Percentiles rank a stretch among this genome's conserved stretches.
Evolutionary conservation across 768 basidiomycete species (phyloP).

Genomic region (Boletus sp.): DNA sequence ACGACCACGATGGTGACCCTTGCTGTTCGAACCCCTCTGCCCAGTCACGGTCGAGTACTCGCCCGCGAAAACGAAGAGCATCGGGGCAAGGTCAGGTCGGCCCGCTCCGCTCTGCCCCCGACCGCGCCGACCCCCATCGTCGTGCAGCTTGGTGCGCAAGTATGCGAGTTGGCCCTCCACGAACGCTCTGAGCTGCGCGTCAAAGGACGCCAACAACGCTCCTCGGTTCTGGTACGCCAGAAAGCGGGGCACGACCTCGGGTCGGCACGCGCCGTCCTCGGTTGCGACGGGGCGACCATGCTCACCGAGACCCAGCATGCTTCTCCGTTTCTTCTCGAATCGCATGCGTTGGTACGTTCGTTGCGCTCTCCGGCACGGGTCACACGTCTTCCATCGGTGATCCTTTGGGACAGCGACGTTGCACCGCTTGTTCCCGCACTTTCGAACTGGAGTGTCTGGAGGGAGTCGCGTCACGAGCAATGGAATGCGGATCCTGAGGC

Average conservation of each 20-base stretch:
- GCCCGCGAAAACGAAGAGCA: constrained; percentile 23
- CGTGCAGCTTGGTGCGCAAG: constrained; percentile 15
- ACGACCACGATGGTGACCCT: no score
- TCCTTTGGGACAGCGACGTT: constrained; percentile 31
- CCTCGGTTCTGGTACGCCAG: constrained; percentile 21
- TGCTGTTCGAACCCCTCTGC: background rate
- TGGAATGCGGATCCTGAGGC: constrained; percentile 25
- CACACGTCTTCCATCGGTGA: constrained; percentile 44
- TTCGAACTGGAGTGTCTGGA: constrained; percentile 4
- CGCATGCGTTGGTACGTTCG: constrained; percentile 37
- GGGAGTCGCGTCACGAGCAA: constrained; percentile 18
- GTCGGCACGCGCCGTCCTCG: no score
- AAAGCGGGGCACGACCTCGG: constrained; percentile 13
- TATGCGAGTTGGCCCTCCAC: constrained; percentile 27
- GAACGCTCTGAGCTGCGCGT: constrained; percentile 17
- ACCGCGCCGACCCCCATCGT: background rate
- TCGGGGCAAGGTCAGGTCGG: background rate
- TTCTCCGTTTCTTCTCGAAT: constrained; percentile 16
- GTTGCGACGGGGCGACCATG: background rate
- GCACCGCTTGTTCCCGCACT: constrained; percentile 38
- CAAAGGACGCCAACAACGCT: constrained; percentile 14
- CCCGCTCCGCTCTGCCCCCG: background rate
- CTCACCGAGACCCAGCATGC: constrained; percentile 9
- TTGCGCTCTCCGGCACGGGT: constrained; percentile 38
- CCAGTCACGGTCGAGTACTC: constrained; percentile 27